Evolutionary conservation across 805 yeast species (phyloP).

Genomic region (Teunomyces lycoperdinae): DNA sequence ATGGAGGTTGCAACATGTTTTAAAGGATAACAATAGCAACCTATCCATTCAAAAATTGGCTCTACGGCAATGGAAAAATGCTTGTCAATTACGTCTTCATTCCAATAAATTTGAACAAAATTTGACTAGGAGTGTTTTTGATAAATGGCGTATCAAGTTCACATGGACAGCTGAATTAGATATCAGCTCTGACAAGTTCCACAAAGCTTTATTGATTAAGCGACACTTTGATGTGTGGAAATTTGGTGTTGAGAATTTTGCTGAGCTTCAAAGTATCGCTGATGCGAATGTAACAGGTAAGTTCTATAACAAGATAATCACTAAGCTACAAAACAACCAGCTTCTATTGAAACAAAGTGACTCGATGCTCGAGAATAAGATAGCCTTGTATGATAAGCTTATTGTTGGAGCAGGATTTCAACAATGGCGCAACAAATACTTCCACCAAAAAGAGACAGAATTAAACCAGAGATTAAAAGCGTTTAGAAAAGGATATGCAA

Average conservation of each 20-base stretch:
- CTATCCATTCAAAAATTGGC: background rate
- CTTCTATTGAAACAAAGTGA: background rate
- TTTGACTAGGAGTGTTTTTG: background rate
- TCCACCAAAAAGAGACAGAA: conserved; percentile 17
- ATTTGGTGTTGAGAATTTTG: background rate
- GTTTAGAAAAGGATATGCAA: conserved; percentile 14
- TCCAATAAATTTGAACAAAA: background rate
- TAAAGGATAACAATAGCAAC: background rate
- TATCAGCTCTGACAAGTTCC: conserved; percentile 2
- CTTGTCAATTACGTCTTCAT: background rate
- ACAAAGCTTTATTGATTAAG: conserved; percentile 7
- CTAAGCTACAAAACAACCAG: background rate
- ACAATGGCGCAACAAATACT: conserved; percentile 24
- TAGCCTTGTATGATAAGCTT: conserved; percentile 4
- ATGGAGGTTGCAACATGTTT: conserved; percentile 14
- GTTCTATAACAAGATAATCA: conserved; percentile 12
- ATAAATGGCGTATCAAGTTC: conserved; percentile 1
- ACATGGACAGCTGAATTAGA: background rate
- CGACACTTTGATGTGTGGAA: conserved; percentile 1
- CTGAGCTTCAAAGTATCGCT: conserved; percentile 13
- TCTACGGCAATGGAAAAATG: conserved; percentile 2
- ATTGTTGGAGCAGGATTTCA: conserved; percentile 6
- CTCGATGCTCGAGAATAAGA: background rate
- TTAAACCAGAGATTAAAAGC: conserved; percentile 14
- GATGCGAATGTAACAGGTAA: conserved; percentile 20